Conservation (phyloP, 2,329 filamentous ascomycete genomes). For the Proliferodiscus dingleyae region DNA sequence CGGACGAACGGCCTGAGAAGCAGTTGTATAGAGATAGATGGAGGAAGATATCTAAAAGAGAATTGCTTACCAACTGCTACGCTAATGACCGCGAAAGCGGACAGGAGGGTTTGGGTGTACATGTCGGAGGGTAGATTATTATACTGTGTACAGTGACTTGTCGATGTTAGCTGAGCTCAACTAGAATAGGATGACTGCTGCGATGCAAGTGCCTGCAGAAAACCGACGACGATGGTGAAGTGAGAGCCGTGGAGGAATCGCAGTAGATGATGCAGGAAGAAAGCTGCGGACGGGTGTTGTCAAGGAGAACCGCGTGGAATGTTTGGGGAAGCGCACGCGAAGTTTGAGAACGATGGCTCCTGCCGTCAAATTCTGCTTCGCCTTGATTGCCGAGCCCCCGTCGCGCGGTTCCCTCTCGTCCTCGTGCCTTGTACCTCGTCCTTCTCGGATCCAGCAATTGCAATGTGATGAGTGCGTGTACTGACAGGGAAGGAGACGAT, state of each 20-base stretch:
- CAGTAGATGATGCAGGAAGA: constrained; percentile 11
- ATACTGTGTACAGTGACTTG: constrained; percentile 23
- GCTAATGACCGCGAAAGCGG: constrained; percentile 20
- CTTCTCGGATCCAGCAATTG: too few species aligned
- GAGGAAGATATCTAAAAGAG: not conserved
- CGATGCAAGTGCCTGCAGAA: constrained; percentile 13
- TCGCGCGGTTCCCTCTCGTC: too few species aligned
- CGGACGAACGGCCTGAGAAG: too few species aligned
- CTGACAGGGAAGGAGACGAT: too few species aligned
- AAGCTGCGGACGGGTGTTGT: not conserved
- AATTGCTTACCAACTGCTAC: constrained; percentile 25
- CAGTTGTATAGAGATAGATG: too few species aligned
- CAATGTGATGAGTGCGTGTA: too few species aligned
- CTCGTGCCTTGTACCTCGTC: too few species aligned
- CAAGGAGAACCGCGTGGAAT: constrained; percentile 9
- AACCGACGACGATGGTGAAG: constrained; percentile 13
- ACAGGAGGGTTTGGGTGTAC: constrained; percentile 23
- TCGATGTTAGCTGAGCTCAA: constrained; percentile 17
- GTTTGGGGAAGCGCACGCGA: constrained; percentile 6
- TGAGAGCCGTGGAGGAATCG: constrained; percentile 3
- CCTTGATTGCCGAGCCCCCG: not conserved
- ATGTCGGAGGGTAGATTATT: constrained; percentile 19
- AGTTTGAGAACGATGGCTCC: not conserved
- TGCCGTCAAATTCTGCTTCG: not conserved
- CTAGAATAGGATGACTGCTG: constrained; percentile 15